A percentile compares a stretch with the other conserved stretches of the same genome.
These are phyloP conservation scores for Silene vulgaris DNA, from an alignment of 179 eudicot genomes.

Conservation along the genomic window DNA sequence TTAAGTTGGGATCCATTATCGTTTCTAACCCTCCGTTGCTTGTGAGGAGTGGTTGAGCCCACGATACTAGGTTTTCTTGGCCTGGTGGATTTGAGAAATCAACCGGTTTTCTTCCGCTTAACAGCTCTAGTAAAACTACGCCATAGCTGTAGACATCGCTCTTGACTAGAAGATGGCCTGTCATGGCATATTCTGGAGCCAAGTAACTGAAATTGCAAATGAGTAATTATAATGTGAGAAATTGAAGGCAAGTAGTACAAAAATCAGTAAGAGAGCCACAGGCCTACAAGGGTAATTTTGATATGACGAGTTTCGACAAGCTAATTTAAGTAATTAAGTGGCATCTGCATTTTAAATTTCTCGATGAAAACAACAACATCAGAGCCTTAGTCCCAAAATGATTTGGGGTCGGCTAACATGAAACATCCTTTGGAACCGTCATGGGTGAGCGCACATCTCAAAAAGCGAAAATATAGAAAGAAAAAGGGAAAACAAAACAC, in stretches of 20 bases:
- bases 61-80: slow-evolving; percentile 85
- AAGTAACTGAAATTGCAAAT: slow-evolving; percentile 52
- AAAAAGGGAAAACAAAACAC: too few species aligned
- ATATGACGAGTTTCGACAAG: not conserved
- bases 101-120: slow-evolving; percentile 91
- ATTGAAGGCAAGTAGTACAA: not conserved
- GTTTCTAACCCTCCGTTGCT: slow-evolving; percentile 57
- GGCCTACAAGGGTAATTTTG: not conserved
- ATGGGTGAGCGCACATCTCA: too few species aligned
- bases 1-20: slow-evolving; percentile 51
- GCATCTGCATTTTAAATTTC: too few species aligned
- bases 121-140: slow-evolving; percentile 89
- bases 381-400: too few species aligned
- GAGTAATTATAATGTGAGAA: not conserved
- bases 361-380: too few species aligned
- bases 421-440: too few species aligned
- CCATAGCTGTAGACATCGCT: slow-evolving; percentile 99
- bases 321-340: too few species aligned
- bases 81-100: slow-evolving; percentile 86
- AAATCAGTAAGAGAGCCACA: not conserved
- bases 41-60: slow-evolving; percentile 89
- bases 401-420: too few species aligned
- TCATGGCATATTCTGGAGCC: slow-evolving; percentile 99
- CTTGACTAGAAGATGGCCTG: slow-evolving; percentile 94
- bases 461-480: too few species aligned